Evolutionary conservation across 768 basidiomycete genomes (phyloP).

Genomic region (Butyriboletus loyo): DNA sequence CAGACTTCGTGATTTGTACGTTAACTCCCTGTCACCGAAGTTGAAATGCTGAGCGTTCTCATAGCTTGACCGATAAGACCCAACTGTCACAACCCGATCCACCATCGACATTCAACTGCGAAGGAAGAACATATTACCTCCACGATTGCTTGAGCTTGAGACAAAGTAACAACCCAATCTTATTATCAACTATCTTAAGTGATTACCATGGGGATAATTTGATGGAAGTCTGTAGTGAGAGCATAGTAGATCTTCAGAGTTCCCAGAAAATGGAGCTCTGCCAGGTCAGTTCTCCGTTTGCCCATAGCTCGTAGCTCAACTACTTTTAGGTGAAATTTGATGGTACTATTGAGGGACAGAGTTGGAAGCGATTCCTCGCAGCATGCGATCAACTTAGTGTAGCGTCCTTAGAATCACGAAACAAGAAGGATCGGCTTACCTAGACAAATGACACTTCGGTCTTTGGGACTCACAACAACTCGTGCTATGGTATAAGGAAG

Average conservation of each 20-base stretch:
- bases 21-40: constrained; percentile 1
- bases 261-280: constrained; percentile 49
- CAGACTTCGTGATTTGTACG: constrained; percentile 45
- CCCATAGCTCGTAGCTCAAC: constrained; percentile 1
- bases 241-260: constrained; percentile 51
- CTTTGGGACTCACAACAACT: background rate
- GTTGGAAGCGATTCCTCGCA: constrained; percentile 46
- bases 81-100: constrained; percentile 41
- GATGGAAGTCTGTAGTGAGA: constrained; percentile 41
- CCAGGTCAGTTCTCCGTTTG: constrained; percentile 41
- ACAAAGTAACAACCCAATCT: constrained; percentile 35
- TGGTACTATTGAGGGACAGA: constrained; percentile 33
- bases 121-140: constrained; percentile 44
- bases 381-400: constrained; percentile 44
- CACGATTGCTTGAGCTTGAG: constrained; percentile 46
- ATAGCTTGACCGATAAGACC: constrained; percentile 34
- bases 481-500: background rate
- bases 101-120: constrained; percentile 41
- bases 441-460: constrained; percentile 8
- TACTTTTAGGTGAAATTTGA: constrained; percentile 44
- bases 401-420: constrained; percentile 27
- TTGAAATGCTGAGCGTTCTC: constrained; percentile 4
- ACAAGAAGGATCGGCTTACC: constrained; percentile 7
- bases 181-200: constrained; percentile 1
- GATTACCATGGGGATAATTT: background rate